A percentile compares a stretch with the other conserved stretches of the same genome.
phyloP scores from a whole-genome alignment of 176 grass and related monocot species.

The Coix lacrymajobi region DNA sequence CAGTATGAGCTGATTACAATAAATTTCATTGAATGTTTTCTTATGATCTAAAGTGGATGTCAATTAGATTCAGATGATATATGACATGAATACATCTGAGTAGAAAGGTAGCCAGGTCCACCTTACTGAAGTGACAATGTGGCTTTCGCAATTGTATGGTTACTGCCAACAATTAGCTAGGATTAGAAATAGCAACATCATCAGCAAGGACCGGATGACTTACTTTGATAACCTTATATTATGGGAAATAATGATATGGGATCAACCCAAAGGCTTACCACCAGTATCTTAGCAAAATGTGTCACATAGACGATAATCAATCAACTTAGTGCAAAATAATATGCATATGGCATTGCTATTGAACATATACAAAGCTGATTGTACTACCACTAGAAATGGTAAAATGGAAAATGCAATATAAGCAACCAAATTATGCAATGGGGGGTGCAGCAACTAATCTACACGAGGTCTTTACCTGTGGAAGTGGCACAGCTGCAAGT shows the following conservation, averaged over 20 bases:
- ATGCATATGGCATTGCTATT: background rate
- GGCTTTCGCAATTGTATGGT: background rate
- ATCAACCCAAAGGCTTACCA: background rate
- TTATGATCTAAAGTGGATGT: background rate
- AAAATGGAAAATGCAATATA: background rate
- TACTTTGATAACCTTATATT: background rate
- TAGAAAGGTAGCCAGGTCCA: background rate
- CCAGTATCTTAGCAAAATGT: background rate
- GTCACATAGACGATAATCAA: background rate
- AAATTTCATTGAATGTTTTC: background rate
- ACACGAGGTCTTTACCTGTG: constrained; percentile 45
- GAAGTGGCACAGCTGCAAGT: constrained; percentile 65
- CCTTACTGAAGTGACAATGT: background rate
- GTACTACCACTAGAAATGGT: background rate
- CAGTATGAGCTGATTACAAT: background rate
- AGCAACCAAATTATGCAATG: background rate
- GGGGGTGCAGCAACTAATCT: background rate
- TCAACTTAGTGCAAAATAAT: background rate
- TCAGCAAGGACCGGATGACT: background rate
- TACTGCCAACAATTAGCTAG: background rate
- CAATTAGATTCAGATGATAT: background rate
- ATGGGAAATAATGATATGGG: background rate
- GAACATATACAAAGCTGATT: background rate
- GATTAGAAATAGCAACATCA: background rate
- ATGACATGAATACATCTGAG: background rate